A percentile compares a stretch with the other conserved stretches of the same genome.
Conservation (phyloP, 176 grass and related monocot genomes). For the Coix lacrymajobi region DNA sequence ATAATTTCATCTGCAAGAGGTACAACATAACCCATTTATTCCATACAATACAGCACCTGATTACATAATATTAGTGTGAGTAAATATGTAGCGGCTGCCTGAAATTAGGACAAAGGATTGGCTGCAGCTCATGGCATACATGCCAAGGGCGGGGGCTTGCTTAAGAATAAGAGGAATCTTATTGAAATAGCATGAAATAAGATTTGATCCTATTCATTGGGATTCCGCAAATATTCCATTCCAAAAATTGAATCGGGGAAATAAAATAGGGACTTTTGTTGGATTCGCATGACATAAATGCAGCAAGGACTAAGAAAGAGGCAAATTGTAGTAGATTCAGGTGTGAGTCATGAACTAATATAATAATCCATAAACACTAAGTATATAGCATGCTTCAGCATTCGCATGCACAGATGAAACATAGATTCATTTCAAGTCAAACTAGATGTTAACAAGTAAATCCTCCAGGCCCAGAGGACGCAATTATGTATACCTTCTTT, state of each 20-base stretch:
- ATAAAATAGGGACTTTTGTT: neutral
- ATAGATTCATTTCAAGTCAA: neutral
- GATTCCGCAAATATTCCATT: too few relatives aligned
- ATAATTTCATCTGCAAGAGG: neutral
- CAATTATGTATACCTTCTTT: conserved; percentile 60
- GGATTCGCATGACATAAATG: neutral
- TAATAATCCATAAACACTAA: neutral
- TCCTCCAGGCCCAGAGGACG: neutral
- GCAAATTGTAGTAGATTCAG: neutral
- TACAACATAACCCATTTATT: neutral
- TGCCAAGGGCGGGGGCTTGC: neutral
- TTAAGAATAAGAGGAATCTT: too few relatives aligned
- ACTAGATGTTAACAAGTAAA: neutral
- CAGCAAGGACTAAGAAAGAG: neutral
- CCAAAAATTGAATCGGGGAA: neutral
- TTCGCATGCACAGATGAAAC: neutral
- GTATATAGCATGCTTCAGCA: neutral
- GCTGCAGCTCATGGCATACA: neutral
- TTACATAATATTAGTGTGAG: neutral
- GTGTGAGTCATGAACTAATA: neutral
- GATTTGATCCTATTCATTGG: too few relatives aligned
- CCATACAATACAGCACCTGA: neutral
- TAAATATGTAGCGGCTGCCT: neutral
- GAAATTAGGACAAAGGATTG: neutral
- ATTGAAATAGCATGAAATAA: too few relatives aligned